phyloP scores from a whole-genome alignment of 2,329 filamentous ascomycete genomes.

The Pyrenophora seminiperda region DNA sequence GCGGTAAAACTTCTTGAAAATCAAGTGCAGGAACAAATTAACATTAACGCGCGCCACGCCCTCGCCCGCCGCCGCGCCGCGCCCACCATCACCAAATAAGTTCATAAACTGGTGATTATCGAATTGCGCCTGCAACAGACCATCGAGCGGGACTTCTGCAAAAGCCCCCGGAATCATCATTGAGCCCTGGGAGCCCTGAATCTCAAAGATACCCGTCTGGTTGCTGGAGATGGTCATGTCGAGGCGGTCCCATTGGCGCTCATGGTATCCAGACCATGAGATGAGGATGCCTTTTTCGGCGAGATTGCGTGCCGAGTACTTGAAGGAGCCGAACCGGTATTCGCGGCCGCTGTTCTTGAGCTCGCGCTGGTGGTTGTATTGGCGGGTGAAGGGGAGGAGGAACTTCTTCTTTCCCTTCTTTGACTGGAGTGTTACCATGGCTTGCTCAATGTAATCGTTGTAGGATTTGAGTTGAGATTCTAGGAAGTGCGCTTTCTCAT shows the following conservation, averaged over 20 bases:
- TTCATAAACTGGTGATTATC: conserved; percentile 97
- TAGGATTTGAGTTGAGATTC: conserved; percentile 97
- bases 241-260: conserved; percentile 86
- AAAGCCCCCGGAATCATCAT: conserved; percentile 96
- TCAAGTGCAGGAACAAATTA: conserved; percentile 91
- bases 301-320: conserved; percentile 88
- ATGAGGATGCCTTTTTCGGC: conserved; percentile 94
- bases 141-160: conserved; percentile 86
- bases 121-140: conserved; percentile 94
- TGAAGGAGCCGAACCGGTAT: conserved; percentile 97
- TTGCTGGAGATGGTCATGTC: conserved; percentile 95
- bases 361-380: conserved; percentile 98
- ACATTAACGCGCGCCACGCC: conserved; percentile 81
- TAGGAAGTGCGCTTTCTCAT: conserved; percentile 87
- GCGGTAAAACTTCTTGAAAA: conserved; percentile 97
- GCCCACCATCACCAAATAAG: conserved; percentile 64
- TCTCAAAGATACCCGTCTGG: conserved; percentile 88
- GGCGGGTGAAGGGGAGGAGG: conserved; percentile 94
- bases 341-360: conserved; percentile 89
- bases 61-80: conserved; percentile 21
- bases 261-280: conserved; percentile 81
- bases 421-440: conserved; percentile 94
- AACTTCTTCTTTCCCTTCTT: conserved; percentile 96
- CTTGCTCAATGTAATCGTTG: conserved; percentile 98
- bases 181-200: conserved; percentile 87